A percentile compares a stretch with the other conserved stretches of the same genome.
Conservation (phyloP, 2,329 filamentous ascomycete genomes). For the Epichloe sylvatica region DNA sequence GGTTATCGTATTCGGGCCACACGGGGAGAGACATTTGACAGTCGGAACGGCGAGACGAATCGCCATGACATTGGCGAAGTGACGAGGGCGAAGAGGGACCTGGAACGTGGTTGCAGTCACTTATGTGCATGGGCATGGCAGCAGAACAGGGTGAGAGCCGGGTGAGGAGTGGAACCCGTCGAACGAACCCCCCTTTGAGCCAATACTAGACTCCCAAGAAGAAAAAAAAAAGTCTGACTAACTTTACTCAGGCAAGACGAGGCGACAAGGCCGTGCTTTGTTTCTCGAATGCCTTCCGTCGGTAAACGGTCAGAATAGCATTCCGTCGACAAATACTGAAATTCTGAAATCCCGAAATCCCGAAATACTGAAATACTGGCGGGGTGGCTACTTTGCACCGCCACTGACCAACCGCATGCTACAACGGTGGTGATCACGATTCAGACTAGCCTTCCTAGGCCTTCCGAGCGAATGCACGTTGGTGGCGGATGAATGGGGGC, state of each 20-base stretch:
- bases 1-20: conserved; percentile 2
- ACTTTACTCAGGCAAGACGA: too few species aligned
- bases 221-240: too few species aligned
- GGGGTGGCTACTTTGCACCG: neutral
- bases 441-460: neutral
- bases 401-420: neutral
- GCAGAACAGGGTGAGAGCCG: neutral
- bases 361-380: too few species aligned
- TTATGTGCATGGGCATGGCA: conserved; percentile 1
- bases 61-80: conserved; percentile 4
- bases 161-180: neutral
- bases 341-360: too few species aligned
- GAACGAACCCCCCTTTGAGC: too few species aligned
- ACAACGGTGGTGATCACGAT: neutral
- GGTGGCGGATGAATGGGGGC: neutral
- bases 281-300: too few species aligned
- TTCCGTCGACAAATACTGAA: too few species aligned
- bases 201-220: too few species aligned
- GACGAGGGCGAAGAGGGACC: neutral
- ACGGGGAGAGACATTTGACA: conserved; percentile 6
- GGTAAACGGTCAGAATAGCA: too few species aligned
- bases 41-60: conserved; percentile 1
- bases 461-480: neutral
- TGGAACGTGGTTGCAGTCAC: neutral
- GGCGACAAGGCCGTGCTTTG: too few species aligned